Percentiles rank a stretch among this genome's conserved stretches.
phyloP scores from a whole-genome alignment of 2,329 filamentous ascomycete species.

The Ophiostoma sp. region DNA sequence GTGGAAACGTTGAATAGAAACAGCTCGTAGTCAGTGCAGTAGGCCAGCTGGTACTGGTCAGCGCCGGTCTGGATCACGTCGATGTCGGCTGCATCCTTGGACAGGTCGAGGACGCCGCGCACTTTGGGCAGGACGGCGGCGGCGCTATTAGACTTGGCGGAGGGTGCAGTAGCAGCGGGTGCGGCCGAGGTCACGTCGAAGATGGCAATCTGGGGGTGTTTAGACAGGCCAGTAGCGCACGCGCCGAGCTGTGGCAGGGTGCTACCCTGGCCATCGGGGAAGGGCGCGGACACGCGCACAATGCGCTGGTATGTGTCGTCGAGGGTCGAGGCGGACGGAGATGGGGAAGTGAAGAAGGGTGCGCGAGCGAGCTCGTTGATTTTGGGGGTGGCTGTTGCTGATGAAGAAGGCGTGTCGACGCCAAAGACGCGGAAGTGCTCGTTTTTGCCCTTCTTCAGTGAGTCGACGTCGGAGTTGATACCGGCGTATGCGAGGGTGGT shows the following conservation, averaged over 20 bases:
- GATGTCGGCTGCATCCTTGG: conserved; percentile 60
- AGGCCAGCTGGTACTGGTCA: conserved; percentile 65
- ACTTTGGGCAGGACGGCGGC: conserved; percentile 36
- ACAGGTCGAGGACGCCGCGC: conserved; percentile 46
- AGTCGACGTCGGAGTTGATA: conserved; percentile 72
- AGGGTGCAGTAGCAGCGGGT: neutral
- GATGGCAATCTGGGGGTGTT: conserved; percentile 67
- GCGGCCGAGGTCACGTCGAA: conserved; percentile 56
- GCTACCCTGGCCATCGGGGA: conserved; percentile 40
- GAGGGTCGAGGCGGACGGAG: neutral
- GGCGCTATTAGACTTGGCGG: neutral
- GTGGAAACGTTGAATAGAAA: conserved; percentile 56
- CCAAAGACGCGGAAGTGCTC: conserved; percentile 75
- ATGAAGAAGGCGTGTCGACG: conserved; percentile 41
- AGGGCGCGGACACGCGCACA: conserved; percentile 47
- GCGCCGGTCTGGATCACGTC: conserved; percentile 61
- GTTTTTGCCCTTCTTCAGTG: conserved; percentile 71
- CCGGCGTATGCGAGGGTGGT: conserved; percentile 62
- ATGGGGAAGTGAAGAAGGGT: conserved; percentile 43
- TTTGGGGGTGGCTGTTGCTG: conserved; percentile 34
- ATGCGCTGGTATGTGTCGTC: conserved; percentile 53
- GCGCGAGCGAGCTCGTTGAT: conserved; percentile 50
- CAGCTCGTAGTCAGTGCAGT: conserved; percentile 71
- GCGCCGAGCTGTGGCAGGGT: conserved; percentile 60
- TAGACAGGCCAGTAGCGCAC: conserved; percentile 71